Evolutionary conservation across 495 filamentous ascomycete species (phyloP).

Genomic region (Lasiosphaeria ovina): DNA sequence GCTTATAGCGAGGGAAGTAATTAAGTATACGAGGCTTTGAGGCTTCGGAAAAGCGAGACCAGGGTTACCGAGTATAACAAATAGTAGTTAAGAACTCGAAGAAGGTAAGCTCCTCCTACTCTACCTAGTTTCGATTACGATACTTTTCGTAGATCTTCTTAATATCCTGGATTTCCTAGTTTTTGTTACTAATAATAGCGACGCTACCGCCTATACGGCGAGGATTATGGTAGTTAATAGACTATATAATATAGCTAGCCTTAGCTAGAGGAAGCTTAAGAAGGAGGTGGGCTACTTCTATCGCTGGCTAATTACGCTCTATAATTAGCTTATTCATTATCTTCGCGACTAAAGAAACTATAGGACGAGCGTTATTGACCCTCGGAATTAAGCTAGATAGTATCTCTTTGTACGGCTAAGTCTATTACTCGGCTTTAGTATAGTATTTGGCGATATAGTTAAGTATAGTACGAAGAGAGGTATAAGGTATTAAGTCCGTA

Average conservation of each 20-base stretch:
- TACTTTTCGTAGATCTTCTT: neutral
- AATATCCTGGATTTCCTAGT: neutral
- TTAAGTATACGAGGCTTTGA: neutral
- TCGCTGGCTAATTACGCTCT: neutral
- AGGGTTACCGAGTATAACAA: neutral
- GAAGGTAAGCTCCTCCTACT: neutral
- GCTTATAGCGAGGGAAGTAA: neutral
- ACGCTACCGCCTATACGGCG: neutral
- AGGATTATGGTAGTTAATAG: neutral
- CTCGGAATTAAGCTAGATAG: neutral
- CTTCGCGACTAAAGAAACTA: neutral
- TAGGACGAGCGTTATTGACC: neutral
- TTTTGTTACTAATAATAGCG: neutral
- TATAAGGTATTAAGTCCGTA: neutral
- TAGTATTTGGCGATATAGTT: neutral
- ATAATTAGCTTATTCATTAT: neutral
- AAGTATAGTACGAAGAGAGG: neutral
- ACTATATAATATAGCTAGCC: neutral
- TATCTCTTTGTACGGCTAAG: neutral
- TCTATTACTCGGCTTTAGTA: neutral
- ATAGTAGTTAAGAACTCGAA: neutral
- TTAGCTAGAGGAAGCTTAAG: neutral
- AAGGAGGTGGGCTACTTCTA: neutral
- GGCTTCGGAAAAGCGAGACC: neutral
- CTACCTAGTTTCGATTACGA: accelerated